Evolutionary conservation across 768 basidiomycete genomes (phyloP).

Genomic region (Termitomyces sp.): DNA sequence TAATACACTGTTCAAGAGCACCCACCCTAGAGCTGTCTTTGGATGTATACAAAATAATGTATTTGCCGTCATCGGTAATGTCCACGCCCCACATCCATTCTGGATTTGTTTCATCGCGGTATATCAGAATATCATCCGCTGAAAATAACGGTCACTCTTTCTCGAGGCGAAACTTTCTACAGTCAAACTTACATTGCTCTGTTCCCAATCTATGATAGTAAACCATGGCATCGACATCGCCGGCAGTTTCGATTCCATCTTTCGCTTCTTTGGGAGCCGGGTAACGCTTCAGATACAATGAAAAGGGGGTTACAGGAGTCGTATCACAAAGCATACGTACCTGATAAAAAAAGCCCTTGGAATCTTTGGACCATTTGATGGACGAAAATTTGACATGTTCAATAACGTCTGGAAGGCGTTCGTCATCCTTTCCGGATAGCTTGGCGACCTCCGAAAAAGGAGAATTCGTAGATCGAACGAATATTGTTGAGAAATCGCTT

Average conservation of each 20-base stretch:
- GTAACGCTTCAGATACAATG: slow-evolving; percentile 40
- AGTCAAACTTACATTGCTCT: slow-evolving; percentile 48
- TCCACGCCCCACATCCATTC: slow-evolving; percentile 60
- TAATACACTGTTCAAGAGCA: background rate
- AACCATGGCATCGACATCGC: slow-evolving; percentile 67
- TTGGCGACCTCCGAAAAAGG: slow-evolving; percentile 48
- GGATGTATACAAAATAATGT: slow-evolving; percentile 48
- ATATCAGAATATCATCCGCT: slow-evolving; percentile 69
- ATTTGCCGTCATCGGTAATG: slow-evolving; percentile 64
- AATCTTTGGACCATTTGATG: slow-evolving; percentile 73
- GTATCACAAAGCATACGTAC: slow-evolving; percentile 17
- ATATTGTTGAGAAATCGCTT: slow-evolving; percentile 69
- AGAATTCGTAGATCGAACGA: slow-evolving; percentile 57
- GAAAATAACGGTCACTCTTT: background rate
- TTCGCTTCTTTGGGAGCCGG: slow-evolving; percentile 45
- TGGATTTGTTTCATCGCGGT: slow-evolving; percentile 60
- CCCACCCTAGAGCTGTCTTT: slow-evolving; percentile 65
- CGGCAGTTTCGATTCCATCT: slow-evolving; percentile 56
- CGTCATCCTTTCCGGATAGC: slow-evolving; percentile 40
- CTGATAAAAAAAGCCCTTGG: slow-evolving; percentile 85
- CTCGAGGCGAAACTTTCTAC: background rate
- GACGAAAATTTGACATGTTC: slow-evolving; percentile 75
- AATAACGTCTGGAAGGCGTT: slow-evolving; percentile 61
- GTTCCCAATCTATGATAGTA: slow-evolving; percentile 77
- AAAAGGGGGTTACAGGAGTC: slow-evolving; percentile 3